Evolutionary conservation across 345 rosid genomes (phyloP).

Genomic region (Hypericum androsaemum): DNA sequence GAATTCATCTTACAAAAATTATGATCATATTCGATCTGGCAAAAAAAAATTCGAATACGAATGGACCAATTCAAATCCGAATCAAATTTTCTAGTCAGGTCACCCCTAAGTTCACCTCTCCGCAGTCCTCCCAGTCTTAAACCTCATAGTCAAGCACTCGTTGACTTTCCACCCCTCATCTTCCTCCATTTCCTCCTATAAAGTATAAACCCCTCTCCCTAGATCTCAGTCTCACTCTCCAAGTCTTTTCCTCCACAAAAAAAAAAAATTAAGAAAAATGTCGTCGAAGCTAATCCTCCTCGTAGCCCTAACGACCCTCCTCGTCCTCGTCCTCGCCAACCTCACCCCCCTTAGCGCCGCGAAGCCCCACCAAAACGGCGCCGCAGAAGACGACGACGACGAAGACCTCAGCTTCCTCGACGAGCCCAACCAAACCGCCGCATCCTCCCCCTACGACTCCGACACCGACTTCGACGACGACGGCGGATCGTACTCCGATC

Average conservation of each 20-base stretch:
- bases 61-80: too few relatives aligned
- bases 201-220: constrained; percentile 15
- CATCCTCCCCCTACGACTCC: constrained; percentile 11
- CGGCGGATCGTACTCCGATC: constrained; percentile 30
- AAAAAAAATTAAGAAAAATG: too few relatives aligned
- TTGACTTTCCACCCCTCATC: constrained; percentile 12
- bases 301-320: too few relatives aligned
- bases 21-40: too few relatives aligned
- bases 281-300: too few relatives aligned
- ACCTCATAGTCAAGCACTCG: background rate
- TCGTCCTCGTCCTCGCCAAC: too few relatives aligned
- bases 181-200: constrained; percentile 31
- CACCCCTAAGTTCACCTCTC: too few relatives aligned
- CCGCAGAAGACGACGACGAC: constrained; percentile 29
- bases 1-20: too few relatives aligned
- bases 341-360: too few relatives aligned
- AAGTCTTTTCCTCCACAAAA: background rate
- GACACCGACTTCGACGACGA: constrained; percentile 36
- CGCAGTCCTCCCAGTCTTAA: too few relatives aligned
- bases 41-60: too few relatives aligned
- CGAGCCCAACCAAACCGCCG: constrained; percentile 25
- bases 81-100: too few relatives aligned
- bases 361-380: constrained; percentile 8
- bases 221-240: constrained; percentile 35
- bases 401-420: constrained; percentile 88